These are phyloP conservation scores for Phalaenopsis aphrodite DNA, from an alignment of 106 monocot species.

Conservation along the genomic window DNA sequence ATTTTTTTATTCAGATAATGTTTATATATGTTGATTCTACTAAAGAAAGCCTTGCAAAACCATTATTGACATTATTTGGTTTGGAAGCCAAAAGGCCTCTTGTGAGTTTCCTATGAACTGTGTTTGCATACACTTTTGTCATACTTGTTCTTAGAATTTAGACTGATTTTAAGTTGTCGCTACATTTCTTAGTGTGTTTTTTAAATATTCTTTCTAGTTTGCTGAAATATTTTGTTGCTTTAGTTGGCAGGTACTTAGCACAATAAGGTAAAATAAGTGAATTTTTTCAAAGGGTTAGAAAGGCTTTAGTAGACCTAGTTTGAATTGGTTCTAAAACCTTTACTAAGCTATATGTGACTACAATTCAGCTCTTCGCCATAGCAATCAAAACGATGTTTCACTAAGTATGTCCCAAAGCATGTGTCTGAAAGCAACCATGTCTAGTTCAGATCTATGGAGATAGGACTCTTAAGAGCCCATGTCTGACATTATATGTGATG, in stretches of 20 bases:
- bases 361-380: no score
- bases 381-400: no score
- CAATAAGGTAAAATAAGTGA: background rate
- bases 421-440: no score
- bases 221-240: background rate
- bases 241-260: background rate
- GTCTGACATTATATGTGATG: no score
- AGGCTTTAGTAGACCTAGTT: background rate
- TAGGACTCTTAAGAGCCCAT: no score
- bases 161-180: background rate
- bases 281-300: background rate
- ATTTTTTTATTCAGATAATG: slow-evolving; percentile 59
- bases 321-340: no score
- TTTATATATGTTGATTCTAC: slow-evolving; percentile 75
- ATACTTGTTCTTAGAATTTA: background rate
- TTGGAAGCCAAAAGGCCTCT: slow-evolving; percentile 56
- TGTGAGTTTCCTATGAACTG: slow-evolving; percentile 34
- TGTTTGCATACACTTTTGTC: background rate
- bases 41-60: slow-evolving; percentile 92
- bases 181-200: background rate
- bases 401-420: no score
- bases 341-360: no score
- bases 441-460: no score
- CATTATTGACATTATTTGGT: slow-evolving; percentile 85
- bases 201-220: background rate